Evolutionary conservation across 2,329 filamentous ascomycete genomes (phyloP).

Genomic region (Ilyonectria robusta): DNA sequence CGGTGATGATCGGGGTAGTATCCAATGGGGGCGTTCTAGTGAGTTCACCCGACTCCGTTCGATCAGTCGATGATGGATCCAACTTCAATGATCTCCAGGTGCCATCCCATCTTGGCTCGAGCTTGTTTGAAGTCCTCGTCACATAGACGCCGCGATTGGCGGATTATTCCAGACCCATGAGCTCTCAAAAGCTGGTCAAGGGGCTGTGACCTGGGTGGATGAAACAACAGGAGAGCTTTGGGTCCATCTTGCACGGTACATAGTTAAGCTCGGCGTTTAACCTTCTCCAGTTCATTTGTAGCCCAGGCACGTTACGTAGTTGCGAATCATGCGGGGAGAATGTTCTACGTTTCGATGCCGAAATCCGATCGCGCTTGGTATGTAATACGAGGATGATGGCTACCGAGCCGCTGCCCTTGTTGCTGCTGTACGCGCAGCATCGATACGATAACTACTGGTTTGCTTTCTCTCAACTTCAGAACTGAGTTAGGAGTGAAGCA

Average conservation of each 20-base stretch:
- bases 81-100: slow-evolving; percentile 15
- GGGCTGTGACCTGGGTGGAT: slow-evolving; percentile 20
- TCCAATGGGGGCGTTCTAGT: slow-evolving; percentile 15
- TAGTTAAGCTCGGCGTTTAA: not conserved
- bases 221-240: slow-evolving; percentile 26
- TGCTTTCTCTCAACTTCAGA: not conserved
- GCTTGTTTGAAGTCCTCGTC: slow-evolving; percentile 29
- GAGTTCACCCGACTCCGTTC: slow-evolving; percentile 3
- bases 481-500: not conserved
- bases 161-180: slow-evolving; percentile 28
- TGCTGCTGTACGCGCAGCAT: not conserved
- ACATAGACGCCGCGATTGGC: slow-evolving; percentile 28
- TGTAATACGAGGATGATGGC: not conserved
- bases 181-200: slow-evolving; percentile 22
- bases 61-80: slow-evolving; percentile 4
- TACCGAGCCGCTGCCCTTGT: not conserved
- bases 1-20: not conserved
- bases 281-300: not conserved
- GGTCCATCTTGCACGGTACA: not conserved
- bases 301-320: not conserved
- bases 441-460: not conserved
- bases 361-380: no score
- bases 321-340: not conserved
- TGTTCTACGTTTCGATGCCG: not conserved
- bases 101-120: slow-evolving; percentile 20